Evolutionary conservation across 768 basidiomycete genomes (phyloP), one percentile per base, ranked within the genome.

Genomic region (Hortiboletus flavorubellus): DNA sequence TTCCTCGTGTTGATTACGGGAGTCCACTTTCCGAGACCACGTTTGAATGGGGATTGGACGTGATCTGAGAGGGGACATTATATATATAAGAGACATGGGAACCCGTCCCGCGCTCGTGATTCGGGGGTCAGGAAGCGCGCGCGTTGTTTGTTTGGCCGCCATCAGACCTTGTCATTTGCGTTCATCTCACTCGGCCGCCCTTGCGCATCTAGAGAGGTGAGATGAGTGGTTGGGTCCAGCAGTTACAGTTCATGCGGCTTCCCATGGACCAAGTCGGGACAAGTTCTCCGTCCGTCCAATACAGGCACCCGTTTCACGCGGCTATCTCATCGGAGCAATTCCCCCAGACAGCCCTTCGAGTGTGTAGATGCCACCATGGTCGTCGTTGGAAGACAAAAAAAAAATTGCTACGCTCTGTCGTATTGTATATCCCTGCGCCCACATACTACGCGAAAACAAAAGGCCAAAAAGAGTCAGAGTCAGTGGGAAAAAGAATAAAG

Each of bases 351-450:
- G 64, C 50, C 64, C 31, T n/a, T 41, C 21, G 5, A 42, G 21
- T 18, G 31, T 60, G 21, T 18, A 35, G 57, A 45, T 48, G 57
- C 58, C 51, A 46, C 58, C 51, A 46, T 62, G 55, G 52, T 68
- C 52, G 59, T 72, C 59, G 66, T 70, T 70, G 68, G 34, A 18
- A 63, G 54, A 50, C 56, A 59, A 42, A 45, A 54, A n/a, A 26
- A 26, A 26, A 26, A 8, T 8, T 18, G 58, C 58, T 68, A 60
- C 49, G 44, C 52, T 26, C 26, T 63, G 56, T 68, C 66, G 54
- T 70, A 70, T 56, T 59, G 66, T 70, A 68, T 64, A 63, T 60
- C 63, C 63, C 57, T 55, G 46, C 50, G 47, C 53, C 51, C 54
- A 59, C 57, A 45, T 43, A 26, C 21, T 21, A 62, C 51, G 58